Conservation (phyloP, 1,284 basidiomycete genomes). For the Cutaneotrichosporon dermatis region DNA sequence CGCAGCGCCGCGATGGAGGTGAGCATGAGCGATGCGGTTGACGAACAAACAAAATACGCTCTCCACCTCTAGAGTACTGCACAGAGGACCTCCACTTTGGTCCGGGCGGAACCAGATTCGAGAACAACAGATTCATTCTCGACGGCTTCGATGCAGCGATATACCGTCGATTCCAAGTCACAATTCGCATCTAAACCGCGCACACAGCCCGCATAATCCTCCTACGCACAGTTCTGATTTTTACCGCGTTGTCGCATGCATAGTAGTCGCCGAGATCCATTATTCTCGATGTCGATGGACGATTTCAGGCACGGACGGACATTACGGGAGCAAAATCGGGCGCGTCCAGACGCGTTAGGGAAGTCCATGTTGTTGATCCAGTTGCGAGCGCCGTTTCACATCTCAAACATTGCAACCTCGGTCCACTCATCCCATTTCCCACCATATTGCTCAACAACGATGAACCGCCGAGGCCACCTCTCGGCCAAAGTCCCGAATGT, state of each 20-base stretch:
- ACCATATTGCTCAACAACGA: constrained; percentile 4
- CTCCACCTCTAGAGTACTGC: neutral
- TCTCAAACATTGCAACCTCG: too few species aligned
- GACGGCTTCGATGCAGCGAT: neutral
- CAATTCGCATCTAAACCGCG: constrained; percentile 1
- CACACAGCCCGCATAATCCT: neutral
- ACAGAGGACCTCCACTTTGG: neutral
- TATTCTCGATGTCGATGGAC: neutral
- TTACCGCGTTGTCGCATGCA: constrained; percentile 17
- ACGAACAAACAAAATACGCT: neutral
- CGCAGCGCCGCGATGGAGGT: neutral
- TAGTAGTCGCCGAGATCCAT: constrained; percentile 4
- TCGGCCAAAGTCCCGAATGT: constrained; percentile 44
- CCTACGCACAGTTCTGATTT: neutral
- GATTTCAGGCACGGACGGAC: too few species aligned
- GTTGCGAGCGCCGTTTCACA: too few species aligned
- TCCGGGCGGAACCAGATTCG: neutral
- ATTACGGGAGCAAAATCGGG: neutral
- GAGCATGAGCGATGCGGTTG: neutral
- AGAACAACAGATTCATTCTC: neutral
- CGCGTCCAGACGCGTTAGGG: too few species aligned
- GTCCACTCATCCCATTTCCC: neutral
- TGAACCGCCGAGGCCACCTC: constrained; percentile 43
- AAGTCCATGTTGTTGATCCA: too few species aligned
- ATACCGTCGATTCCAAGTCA: constrained; percentile 12